Evolutionary conservation across 2,329 filamentous ascomycete genomes (phyloP), one percentile per base, ranked within the genome.

Genomic region (Colletotrichum sansevieriae): DNA sequence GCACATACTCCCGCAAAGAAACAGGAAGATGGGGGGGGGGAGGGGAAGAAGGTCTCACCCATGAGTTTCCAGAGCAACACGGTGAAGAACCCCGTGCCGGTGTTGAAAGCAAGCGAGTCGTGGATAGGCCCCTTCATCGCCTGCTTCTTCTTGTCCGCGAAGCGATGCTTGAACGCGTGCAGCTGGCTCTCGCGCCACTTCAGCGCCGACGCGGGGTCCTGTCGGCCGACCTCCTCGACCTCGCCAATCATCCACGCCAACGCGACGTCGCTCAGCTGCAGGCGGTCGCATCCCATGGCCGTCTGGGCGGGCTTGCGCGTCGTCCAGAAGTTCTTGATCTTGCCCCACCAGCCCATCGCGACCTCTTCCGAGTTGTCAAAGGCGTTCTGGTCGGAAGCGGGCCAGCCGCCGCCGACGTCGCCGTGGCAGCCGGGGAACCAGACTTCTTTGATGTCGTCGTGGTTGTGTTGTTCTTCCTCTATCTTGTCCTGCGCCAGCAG

Each of bases 351-450:
- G 15, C 22, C 37, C 15, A 56, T 68, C 39, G 55, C 47, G 72
- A 75, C 75, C 3, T 75, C 75, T 2, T 75, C 39, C 10, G 70
- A 72, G 6, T 62, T 69, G 7, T 77, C 74, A 7, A 76, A 61
- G 1, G 71, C 65, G 3, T 76, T 65, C 20, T 72, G 70, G 4
- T 74, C 73, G 7, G 74, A 72, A 9, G 79, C 77, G 0, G 79
- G 79, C 82, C 84, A 88, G 0, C 86, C 86, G 0, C 86, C 86
- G 2, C 86, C 86, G 10, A 87, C 80, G 61, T 88, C 85, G 10
- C 82, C 82, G 64, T 88, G 86, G 62, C 83, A 83, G 1, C 86
- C 86, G 0, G 85, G 81, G 70, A 88, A 88, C 84, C 85, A 88
- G 51, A 87, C 83, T 70, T 88, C 85, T 55, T 76, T 75, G 65